Conservation (phyloP, 2,329 filamentous ascomycete genomes). For the Madurella fahalii region DNA sequence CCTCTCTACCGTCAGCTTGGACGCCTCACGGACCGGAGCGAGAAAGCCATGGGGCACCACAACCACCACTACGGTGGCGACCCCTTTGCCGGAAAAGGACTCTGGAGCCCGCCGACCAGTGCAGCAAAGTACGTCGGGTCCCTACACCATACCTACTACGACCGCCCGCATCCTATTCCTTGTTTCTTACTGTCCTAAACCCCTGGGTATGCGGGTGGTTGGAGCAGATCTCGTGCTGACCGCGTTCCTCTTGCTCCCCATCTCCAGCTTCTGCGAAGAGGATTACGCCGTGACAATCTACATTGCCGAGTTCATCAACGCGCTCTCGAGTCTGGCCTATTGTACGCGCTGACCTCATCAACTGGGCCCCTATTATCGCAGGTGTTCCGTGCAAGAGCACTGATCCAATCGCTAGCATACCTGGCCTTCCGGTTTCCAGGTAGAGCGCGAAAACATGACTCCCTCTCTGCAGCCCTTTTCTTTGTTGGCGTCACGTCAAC, state of each 20-base stretch:
- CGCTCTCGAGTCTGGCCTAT: conserved; percentile 48
- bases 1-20: too few relatives aligned
- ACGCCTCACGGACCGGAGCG: too few relatives aligned
- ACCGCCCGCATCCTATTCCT: too few relatives aligned
- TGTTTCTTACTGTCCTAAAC: not conserved
- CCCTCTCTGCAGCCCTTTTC: conserved; percentile 40
- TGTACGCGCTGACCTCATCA: conserved; percentile 30
- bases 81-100: conserved; percentile 22
- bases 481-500: conserved; percentile 41
- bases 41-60: conserved; percentile 28
- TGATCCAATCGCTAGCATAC: conserved; percentile 23
- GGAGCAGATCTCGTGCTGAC: not conserved
- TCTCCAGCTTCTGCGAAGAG: conserved; percentile 37
- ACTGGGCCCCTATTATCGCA: not conserved
- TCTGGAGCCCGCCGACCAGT: conserved; percentile 31
- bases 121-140: conserved; percentile 28
- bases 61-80: conserved; percentile 29
- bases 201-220: too few relatives aligned
- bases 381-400: too few relatives aligned
- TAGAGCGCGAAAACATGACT: conserved; percentile 31
- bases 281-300: conserved; percentile 52
- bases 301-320: conserved; percentile 51
- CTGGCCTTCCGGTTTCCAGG: conserved; percentile 37
- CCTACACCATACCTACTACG: not conserved
- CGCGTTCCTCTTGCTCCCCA: not conserved